Base-by-base conservation (phyloP, 2,329 filamentous ascomycete genomes). In the Aureobasidium sp. region DNA sequence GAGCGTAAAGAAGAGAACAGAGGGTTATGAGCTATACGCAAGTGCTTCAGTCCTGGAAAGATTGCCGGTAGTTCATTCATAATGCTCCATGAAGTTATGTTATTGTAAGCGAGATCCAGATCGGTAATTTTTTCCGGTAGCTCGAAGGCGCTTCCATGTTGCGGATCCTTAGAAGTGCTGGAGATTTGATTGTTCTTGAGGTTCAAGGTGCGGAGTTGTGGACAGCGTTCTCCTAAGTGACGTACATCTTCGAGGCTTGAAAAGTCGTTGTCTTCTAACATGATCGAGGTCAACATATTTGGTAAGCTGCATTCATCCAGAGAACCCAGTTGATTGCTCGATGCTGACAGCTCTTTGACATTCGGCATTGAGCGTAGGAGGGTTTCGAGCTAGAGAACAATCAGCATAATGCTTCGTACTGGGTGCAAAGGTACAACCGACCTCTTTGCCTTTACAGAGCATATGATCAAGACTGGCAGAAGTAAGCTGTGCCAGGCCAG, bases 11-110 rank as follows among this genome's bases (percentile, higher is more conserved):
- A 76, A 59, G 86, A 79, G 74, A 90, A 95, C 27, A 97, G 81
- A 5, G 93, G 92, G 67, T 97, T 97, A 70, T 91, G 87, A 5
- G 90, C 86, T 64, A 96, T 84, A 16, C 92, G 88, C 42, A 99
- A 82, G 37, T 85, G 86, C 13, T 77, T 80, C 7, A 97, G 79
- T 4, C 86, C 84, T 0, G 94, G 93, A 66, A 96, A 90, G 62
- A 84, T 77, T 13, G 72, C 69, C 2, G 83, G 76, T 1, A 99
- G 80, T 5, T 78, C 71, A 68, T 96, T 86, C 66, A 96, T 79
- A 71, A 95, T 90, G 34, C 74, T 69, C 90, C 91, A 97, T 21
- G 81, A 80, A 16, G 68, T 62, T 32, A 81, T 77, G 1, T 69
- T 68, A 65, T 80, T 81, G 68, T 76, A 73, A 5, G 77, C 74